Conservation (phyloP, 73 alveolate genomes). For the Diophrys sp. region DNA sequence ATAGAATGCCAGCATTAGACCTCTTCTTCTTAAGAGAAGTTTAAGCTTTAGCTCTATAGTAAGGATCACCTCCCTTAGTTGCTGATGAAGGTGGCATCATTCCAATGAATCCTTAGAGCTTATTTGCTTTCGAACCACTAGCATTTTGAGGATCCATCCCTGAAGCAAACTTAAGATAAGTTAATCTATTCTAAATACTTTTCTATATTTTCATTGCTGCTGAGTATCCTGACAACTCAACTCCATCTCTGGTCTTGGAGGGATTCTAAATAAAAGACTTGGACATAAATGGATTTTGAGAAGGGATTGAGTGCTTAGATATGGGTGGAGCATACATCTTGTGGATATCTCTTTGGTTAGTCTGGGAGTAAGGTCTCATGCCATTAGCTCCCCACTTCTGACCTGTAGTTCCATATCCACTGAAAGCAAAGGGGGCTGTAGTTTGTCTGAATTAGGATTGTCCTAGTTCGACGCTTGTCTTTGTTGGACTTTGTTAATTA, state of each 20-base stretch:
- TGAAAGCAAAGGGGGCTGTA: neutral
- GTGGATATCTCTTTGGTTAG: neutral
- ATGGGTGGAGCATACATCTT: neutral
- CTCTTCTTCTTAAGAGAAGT: no score
- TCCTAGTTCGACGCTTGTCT: neutral
- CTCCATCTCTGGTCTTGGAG: neutral
- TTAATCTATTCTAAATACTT: neutral
- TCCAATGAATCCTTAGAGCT: no score
- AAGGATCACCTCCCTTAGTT: no score
- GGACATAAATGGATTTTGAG: neutral
- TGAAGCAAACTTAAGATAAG: neutral
- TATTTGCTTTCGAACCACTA: no score
- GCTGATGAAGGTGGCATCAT: no score
- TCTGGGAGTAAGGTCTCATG: neutral
- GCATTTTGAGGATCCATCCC: neutral
- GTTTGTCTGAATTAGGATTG: neutral
- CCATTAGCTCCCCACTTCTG: neutral
- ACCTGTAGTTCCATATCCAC: neutral
- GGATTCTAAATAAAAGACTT: neutral
- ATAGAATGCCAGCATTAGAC: no score
- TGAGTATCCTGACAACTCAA: neutral
- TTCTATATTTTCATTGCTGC: neutral
- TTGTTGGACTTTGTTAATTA: neutral
- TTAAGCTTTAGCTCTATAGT: no score
- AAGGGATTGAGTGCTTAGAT: neutral